Evolutionary conservation across 441 rosid genomes (phyloP), one percentile per base, ranked within the genome.

Genomic region (Gossypium schwendimanii): DNA sequence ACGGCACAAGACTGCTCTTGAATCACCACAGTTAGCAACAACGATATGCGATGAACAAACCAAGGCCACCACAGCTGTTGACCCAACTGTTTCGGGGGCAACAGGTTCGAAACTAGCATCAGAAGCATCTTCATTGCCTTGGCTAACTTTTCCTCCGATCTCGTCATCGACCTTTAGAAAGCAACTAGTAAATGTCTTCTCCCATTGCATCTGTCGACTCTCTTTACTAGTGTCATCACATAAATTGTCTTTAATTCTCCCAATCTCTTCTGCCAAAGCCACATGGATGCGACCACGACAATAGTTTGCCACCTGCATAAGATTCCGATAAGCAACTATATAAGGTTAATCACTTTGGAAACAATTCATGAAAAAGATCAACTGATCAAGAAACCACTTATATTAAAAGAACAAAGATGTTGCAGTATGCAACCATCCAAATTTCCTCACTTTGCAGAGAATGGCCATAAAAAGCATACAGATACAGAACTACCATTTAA

Each of bases 21-120:
- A 92, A 78, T 92, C 95, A 69, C 97, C 97, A 72, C 97, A 92
- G 76, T 88, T 90, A 50, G 93, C 87, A 65, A 89, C 91, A 50
- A 89, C 81, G 28, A 92, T 86, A 77, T 90, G 97, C 3, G 96
- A 92, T 23, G 97, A 87, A 73, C 91, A 89, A 67, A 92, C 87
- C 70, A 93, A 77, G 12, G 92, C 92, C 50, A 89, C 95, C 55
- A 92, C 94, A 58, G 96, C 98, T 0, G 96, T 90, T 31, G 97
- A 93, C 57, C 97, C 98, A 12, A 90, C 93, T 9, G 94, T 93
- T 80, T 91, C 97, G 1, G 97, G 90, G 21, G 94, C 88, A 60
- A 88, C 41, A 39, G 91, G 89, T 53, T 86, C 91, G 55, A 67
- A 72, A 74, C 69, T 72, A 67, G 75, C 63, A 60, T 67, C 77